Base-by-base conservation (phyloP, 352 stramenopile genomes). In the Blastocystis sp. region DNA sequence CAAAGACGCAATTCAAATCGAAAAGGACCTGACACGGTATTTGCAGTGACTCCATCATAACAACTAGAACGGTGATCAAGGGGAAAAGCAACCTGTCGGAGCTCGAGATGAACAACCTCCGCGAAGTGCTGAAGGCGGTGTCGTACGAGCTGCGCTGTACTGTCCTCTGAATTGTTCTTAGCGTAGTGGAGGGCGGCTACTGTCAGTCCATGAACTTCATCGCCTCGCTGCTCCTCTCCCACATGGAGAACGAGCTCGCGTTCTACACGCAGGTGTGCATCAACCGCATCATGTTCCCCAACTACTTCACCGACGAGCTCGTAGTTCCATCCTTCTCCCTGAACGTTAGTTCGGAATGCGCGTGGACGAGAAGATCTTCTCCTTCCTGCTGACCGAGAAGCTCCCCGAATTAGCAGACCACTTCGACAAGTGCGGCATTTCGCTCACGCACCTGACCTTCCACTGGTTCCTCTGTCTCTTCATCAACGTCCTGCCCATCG, bases 401-500 rank as follows among this genome's bases (percentile, higher is more conserved):
- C 59, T 85, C 3, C 74, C 74, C 21, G 62, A 85, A 19, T 26
- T 85, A 51, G 50, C 62, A 2, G 74, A 85, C 59, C 74, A 85
- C 29, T 85, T 85, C 33, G n/a, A 33, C 29, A 37, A 21, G 2
- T 74, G 33, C 31, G 74, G 76, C 62, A 71, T 85, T 55, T 67
- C 59, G n/a, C 59, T 85, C 19, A 85, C 74, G 2, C n/a, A 71
- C 50, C n/a, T 85, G 0, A 85, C 74, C 16, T 85, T 85, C 62
- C 74, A 85, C 29, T 85, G 74, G 74, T 85, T 85, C 50, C 37
- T 85, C 29, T 85, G 74, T 76, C 74, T 85, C 26, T 85, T 85
- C 59, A 71, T 85, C 59, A 85, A 85, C 35, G 37, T 71, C 3
- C 41, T 85, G 24, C 74, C 74, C 21, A 37, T 85, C 21, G 74